phyloP scores from a whole-genome alignment of 2,329 filamentous ascomycete genomes.

The Penicillium sumatraense region DNA sequence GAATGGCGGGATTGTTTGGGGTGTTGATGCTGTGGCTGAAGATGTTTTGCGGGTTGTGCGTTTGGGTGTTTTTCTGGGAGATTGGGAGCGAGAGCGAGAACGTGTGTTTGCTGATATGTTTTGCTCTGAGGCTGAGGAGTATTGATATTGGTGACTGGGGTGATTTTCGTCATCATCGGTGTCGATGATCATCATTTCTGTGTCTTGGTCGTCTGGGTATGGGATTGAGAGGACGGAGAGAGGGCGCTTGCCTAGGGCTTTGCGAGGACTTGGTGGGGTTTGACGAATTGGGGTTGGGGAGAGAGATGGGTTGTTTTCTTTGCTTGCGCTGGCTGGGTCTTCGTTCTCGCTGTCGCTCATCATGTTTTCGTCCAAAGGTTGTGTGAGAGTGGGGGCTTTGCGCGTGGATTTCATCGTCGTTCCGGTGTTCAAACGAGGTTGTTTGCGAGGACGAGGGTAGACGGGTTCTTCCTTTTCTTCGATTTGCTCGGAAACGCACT shows the following conservation, averaged over 20 bases:
- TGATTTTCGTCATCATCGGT: slow-evolving; percentile 24
- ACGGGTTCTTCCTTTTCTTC: slow-evolving; percentile 28
- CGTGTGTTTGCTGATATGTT: slow-evolving; percentile 46
- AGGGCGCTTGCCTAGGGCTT: slow-evolving; percentile 47
- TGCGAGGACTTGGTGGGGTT: slow-evolving; percentile 41
- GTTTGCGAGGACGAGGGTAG: slow-evolving; percentile 21
- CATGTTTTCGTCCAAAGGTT: slow-evolving; percentile 19
- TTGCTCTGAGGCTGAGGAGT: slow-evolving; percentile 41
- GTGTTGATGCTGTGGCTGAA: background rate
- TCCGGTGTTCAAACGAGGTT: slow-evolving; percentile 13
- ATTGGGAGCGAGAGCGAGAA: slow-evolving; percentile 14
- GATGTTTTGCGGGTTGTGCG: slow-evolving; percentile 27
- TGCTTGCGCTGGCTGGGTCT: slow-evolving; percentile 41
- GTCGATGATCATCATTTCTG: slow-evolving; percentile 35
- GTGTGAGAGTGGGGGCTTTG: slow-evolving; percentile 7
- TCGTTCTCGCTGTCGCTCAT: slow-evolving; percentile 25
- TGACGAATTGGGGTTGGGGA: slow-evolving; percentile 43
- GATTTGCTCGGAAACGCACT: slow-evolving; percentile 26
- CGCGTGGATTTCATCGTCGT: slow-evolving; percentile 17
- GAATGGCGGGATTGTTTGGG: slow-evolving; percentile 24
- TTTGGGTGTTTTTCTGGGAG: slow-evolving; percentile 44
- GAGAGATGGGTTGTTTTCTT: slow-evolving; percentile 55
- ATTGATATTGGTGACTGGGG: background rate
- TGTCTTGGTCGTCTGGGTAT: slow-evolving; percentile 35
- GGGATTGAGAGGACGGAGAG: slow-evolving; percentile 46